phyloP scores from a whole-genome alignment of 305 asterid species.

The Solanum aculeatissimum region DNA sequence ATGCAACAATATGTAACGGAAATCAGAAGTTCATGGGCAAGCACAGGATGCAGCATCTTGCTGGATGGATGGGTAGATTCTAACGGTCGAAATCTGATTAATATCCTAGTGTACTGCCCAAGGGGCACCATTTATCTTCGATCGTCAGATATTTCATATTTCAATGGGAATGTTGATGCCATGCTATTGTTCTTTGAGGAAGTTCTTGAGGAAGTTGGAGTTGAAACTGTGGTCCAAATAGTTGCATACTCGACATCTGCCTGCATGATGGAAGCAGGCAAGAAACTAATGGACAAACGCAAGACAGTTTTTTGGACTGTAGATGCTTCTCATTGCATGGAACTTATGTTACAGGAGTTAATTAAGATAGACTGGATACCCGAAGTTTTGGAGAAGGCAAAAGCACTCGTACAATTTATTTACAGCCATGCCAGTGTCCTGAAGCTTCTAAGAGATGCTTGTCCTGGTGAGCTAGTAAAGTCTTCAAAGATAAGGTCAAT shows the following conservation, averaged over 20 bases:
- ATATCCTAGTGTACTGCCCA: slow-evolving; percentile 46
- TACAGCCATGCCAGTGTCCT: slow-evolving; percentile 11
- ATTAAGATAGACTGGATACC: slow-evolving; percentile 4
- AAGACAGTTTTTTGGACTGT: slow-evolving; percentile 43
- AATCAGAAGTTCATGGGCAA: slow-evolving; percentile 36
- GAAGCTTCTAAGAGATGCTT: slow-evolving; percentile 11
- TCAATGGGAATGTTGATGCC: slow-evolving; percentile 9
- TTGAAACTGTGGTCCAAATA: slow-evolving; percentile 53
- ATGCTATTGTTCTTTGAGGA: slow-evolving; percentile 29
- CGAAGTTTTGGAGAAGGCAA: slow-evolving; percentile 34
- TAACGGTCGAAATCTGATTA: slow-evolving; percentile 26
- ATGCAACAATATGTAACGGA: slow-evolving; percentile 19
- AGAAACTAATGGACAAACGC: slow-evolving; percentile 21
- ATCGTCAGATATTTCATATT: slow-evolving; percentile 37
- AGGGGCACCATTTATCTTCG: slow-evolving; percentile 43
- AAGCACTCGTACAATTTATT: slow-evolving; percentile 23
- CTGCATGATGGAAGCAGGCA: slow-evolving; percentile 39
- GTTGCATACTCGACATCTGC: slow-evolving; percentile 35
- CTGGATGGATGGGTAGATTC: slow-evolving; percentile 57
- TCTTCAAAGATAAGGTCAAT: slow-evolving; percentile 18
- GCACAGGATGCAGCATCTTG: slow-evolving; percentile 58
- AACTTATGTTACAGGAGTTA: slow-evolving; percentile 52
- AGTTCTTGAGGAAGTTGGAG: slow-evolving; percentile 36
- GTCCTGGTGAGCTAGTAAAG: slow-evolving; percentile 12
- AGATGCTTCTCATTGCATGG: slow-evolving; percentile 44